Evolutionary conservation across 306 rosid species (phyloP).

Genomic region (Astragalus membranaceus): DNA sequence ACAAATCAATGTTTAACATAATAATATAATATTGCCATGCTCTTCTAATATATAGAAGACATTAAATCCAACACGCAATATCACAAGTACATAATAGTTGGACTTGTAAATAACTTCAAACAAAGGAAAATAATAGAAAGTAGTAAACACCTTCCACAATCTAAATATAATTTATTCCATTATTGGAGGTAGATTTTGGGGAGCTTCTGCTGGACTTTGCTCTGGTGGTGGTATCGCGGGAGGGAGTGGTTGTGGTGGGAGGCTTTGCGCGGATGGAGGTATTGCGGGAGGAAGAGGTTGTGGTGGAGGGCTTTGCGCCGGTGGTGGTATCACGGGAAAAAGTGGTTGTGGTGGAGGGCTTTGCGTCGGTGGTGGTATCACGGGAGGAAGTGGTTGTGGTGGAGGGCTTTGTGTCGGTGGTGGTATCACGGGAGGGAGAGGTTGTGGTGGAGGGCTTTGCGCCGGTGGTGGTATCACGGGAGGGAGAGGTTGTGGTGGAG

Average conservation of each 20-base stretch:
- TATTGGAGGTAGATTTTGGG: not conserved
- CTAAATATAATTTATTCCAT: not conserved
- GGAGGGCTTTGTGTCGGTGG: not conserved
- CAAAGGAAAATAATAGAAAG: not conserved
- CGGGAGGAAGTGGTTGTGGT: not conserved
- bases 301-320: not conserved
- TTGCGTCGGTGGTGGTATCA: not conserved
- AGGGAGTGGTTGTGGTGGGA: not conserved
- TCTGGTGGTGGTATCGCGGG: not conserved
- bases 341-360: not conserved
- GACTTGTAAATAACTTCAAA: not conserved
- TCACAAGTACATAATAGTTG: not conserved
- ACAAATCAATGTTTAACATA: too few relatives aligned
- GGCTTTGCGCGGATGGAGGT: not conserved
- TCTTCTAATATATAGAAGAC: too few relatives aligned
- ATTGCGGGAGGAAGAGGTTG: not conserved
- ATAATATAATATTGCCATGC: too few relatives aligned
- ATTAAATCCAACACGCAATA: conserved; percentile 3
- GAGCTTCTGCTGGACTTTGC: not conserved
- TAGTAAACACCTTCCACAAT: not conserved
- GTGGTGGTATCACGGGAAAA: not conserved
- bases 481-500: not conserved
- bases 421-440: not conserved
- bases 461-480: not conserved
- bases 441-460: not conserved